These are phyloP conservation scores for Eucalyptus sp. DNA, from an alignment of 345 rosid genomes.

Conservation along the genomic window DNA sequence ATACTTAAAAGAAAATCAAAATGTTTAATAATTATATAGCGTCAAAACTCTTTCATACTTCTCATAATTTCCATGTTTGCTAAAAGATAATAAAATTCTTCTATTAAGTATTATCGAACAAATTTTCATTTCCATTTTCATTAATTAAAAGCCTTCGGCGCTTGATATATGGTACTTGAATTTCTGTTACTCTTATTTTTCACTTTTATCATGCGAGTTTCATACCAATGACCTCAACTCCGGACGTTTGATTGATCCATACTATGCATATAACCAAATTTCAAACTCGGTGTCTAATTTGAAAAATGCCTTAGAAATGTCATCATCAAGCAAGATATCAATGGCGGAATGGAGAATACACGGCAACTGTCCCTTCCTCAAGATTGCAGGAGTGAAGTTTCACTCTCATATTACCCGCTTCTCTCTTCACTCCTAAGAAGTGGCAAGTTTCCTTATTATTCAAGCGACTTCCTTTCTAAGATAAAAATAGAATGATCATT, in stretches of 20 bases:
- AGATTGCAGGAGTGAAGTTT: not conserved
- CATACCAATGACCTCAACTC: not conserved
- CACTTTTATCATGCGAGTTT: not conserved
- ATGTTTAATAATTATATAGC: not conserved
- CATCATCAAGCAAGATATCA: not conserved
- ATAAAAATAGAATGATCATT: not conserved
- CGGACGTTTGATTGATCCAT: rapidly evolving
- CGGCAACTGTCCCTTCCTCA: not conserved
- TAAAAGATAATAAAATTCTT: too few species aligned
- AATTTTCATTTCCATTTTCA: not conserved
- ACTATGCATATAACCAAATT: not conserved
- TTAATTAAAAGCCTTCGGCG: not conserved
- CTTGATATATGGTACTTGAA: not conserved
- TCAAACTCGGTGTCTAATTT: too few species aligned
- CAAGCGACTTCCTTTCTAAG: not conserved
- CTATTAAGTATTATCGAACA: not conserved
- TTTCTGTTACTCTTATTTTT: not conserved
- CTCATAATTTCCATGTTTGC: not conserved
- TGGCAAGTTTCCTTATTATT: not conserved
- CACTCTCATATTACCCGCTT: not conserved
- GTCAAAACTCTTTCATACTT: not conserved
- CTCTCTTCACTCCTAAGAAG: not conserved
- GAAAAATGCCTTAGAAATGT: not conserved
- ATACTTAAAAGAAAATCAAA: not conserved
- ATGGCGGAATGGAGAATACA: not conserved